phyloP scores from a whole-genome alignment of 768 basidiomycete species.

The Russula sp. region DNA sequence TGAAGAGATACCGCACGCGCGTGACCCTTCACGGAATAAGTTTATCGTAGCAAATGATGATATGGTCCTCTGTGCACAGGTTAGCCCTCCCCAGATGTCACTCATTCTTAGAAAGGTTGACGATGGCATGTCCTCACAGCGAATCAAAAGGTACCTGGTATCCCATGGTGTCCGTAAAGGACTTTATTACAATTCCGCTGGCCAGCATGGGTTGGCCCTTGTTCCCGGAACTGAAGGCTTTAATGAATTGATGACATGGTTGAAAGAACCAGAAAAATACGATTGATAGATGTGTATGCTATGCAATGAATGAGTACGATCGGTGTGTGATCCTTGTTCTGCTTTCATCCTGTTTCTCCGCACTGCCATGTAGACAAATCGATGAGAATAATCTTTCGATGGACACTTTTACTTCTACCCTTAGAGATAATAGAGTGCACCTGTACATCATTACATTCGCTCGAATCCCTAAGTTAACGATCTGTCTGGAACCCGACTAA shows the following conservation, averaged over 20 bases:
- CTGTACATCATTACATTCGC: not conserved
- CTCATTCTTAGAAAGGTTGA: not conserved
- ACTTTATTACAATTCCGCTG: slow-evolving; percentile 54
- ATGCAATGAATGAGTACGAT: not conserved
- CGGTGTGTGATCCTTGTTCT: not conserved
- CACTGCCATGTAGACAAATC: not conserved
- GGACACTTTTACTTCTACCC: not conserved
- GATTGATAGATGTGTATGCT: not conserved
- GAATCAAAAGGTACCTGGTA: slow-evolving; percentile 64
- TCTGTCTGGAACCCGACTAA: not conserved
- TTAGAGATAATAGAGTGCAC: not conserved
- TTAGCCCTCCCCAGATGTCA: slow-evolving; percentile 27
- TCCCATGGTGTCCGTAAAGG: slow-evolving; percentile 68
- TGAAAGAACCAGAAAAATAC: slow-evolving; percentile 28
- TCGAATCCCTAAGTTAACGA: not conserved
- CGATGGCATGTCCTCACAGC: slow-evolving; percentile 33
- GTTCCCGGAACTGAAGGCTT: slow-evolving; percentile 45
- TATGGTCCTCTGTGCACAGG: slow-evolving; percentile 66
- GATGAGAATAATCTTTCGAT: not conserved
- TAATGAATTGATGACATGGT: slow-evolving; percentile 55
- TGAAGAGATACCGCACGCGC: slow-evolving; percentile 79
- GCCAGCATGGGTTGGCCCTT: slow-evolving; percentile 57
- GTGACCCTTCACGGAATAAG: slow-evolving; percentile 54
- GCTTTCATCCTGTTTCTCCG: not conserved
- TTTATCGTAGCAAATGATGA: slow-evolving; percentile 84